Percentiles rank a stretch among this genome's conserved stretches.
Conservation (phyloP, 768 basidiomycete genomes). For the Phanerochaete carnosa region DNA sequence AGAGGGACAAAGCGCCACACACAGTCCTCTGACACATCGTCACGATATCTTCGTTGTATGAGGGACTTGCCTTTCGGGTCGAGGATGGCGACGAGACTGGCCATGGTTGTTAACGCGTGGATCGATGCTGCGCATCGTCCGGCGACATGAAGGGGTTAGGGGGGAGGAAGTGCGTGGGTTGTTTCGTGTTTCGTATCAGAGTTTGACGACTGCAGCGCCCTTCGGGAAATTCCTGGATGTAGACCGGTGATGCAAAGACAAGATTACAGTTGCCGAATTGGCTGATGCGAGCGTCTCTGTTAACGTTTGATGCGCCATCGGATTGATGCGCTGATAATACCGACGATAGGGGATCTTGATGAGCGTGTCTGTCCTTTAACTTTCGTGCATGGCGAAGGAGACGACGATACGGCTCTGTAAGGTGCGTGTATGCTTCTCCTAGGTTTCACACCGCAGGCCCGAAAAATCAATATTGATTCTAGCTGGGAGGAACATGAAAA, state of each 20-base stretch:
- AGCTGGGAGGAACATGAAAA: no score
- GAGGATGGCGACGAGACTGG: constrained; percentile 84
- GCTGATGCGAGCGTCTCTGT: not conserved
- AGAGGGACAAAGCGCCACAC: constrained; percentile 94
- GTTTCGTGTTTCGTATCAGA: no score
- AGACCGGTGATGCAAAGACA: no score
- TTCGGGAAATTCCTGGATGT: no score
- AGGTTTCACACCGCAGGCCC: constrained; percentile 89
- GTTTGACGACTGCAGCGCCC: no score
- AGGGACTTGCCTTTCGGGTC: constrained; percentile 98
- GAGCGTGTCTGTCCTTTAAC: not conserved
- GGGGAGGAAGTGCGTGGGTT: no score
- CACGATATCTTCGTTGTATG: constrained; percentile 94
- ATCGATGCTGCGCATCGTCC: not conserved
- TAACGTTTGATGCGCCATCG: not conserved
- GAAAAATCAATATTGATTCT: no score
- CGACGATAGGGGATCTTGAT: not conserved
- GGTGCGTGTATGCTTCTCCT: constrained; percentile 87
- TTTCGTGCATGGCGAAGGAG: constrained; percentile 39
- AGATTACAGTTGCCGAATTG: no score
- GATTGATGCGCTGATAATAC: not conserved
- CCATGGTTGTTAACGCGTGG: constrained; percentile 32
- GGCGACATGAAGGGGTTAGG: not conserved
- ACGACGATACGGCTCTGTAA: constrained; percentile 90
- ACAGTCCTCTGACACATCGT: constrained; percentile 86